Evolutionary conservation across 2,329 filamentous ascomycete species (phyloP).

Genomic region (Penicillium olsonii): DNA sequence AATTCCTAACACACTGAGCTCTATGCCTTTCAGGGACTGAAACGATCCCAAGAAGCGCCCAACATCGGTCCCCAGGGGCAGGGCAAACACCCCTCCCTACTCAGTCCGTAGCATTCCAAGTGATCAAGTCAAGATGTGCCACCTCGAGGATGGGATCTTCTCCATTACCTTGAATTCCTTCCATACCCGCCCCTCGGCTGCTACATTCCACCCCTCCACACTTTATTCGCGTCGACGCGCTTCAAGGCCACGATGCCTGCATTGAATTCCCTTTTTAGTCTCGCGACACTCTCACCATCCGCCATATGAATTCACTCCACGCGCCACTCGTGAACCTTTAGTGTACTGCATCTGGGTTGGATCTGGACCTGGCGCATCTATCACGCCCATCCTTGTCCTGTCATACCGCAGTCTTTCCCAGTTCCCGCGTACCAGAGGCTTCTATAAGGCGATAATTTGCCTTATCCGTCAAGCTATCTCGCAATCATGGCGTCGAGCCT

Average conservation of each 20-base stretch:
- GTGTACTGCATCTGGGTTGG: slow-evolving; percentile 7
- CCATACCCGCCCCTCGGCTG: slow-evolving; percentile 21
- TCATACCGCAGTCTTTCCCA: neutral
- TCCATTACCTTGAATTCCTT: slow-evolving; percentile 22
- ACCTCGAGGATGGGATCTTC: neutral
- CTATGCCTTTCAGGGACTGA: slow-evolving; percentile 15
- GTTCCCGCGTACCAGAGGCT: neutral
- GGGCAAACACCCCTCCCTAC: slow-evolving; percentile 3
- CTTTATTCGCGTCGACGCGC: slow-evolving; percentile 28
- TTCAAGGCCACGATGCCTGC: slow-evolving; percentile 6
- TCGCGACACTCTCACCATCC: neutral
- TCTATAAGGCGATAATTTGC: neutral
- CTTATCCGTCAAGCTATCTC: neutral
- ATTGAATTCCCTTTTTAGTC: slow-evolving; percentile 22
- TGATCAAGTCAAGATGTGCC: slow-evolving; percentile 10
- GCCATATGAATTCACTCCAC: slow-evolving; percentile 4
- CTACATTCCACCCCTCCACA: slow-evolving; percentile 30
- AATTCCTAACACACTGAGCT: slow-evolving; percentile 7
- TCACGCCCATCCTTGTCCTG: slow-evolving; percentile 1
- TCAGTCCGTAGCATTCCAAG: slow-evolving; percentile 18
- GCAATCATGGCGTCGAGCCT: slow-evolving; percentile 20
- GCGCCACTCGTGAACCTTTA: slow-evolving; percentile 9
- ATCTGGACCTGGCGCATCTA: slow-evolving; percentile 11
- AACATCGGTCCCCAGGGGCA: slow-evolving; percentile 14
- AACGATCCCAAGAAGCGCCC: slow-evolving; percentile 14